Base-by-base conservation (phyloP, 306 rosid species). In the Ceratonia siliqua region DNA sequence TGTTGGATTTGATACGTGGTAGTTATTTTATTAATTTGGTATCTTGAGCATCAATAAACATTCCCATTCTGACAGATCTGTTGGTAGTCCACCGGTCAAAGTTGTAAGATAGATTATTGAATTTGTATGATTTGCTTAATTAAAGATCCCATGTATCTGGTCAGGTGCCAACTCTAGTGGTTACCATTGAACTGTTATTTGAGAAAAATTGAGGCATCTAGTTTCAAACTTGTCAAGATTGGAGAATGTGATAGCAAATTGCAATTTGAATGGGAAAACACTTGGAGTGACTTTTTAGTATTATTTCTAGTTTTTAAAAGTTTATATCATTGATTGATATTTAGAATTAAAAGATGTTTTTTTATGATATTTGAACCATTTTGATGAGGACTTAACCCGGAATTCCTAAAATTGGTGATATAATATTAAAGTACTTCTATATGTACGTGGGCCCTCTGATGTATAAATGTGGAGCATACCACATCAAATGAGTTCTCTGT, bases 161-260 rank as follows among this genome's bases (percentile, higher is more conserved):
- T 39, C 35, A 63, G 38, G 48, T 39, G 50, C 49, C 28, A 32
- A 4, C 57, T 55, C 33, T 10, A 11, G 12, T 68, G 61, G 24
- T 20, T 39, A 5, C 53, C 53, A 14, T 68, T 49, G 11, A 18
- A 18, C 8, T 30, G 30, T 17, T 18, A 17, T 56, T 53, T 52
- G 24, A 55, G 59, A 65, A 14, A 28, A 50, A 18, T 33, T 36
- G 35, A 49, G 41, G 35, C 52, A 13, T 52, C 73, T 41, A 8
- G 5, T 22, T 11, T 30, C 17, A 62, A 79, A 73, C 64, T 58
- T 28, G 67, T 41, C 43, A 38, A 54, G 18, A 30, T 67, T 62
- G 39, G 22, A 78, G 39, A 38, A 15, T 30, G 43, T n/a, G 49
- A 53, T 52, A 2, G 15, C 21, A 52, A 62, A 22, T 53, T 8